Evolutionary conservation across 257 asterid genomes (phyloP), one percentile per base, ranked within the genome.

Genomic region (Penstemon barbatus): DNA sequence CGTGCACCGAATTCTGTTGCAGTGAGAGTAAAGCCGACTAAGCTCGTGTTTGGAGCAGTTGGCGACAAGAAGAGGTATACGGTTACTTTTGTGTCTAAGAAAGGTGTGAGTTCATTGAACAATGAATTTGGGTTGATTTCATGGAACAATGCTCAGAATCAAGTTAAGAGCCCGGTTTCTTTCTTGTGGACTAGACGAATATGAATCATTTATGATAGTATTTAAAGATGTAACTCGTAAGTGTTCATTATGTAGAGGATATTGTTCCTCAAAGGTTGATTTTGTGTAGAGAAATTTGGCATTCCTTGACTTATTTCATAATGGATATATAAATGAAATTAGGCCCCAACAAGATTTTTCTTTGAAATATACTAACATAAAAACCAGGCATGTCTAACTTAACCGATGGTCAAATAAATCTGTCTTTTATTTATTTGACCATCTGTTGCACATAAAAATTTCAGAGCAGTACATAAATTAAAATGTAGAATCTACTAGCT

Each of bases 81-180:
- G 0, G 90, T 82, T 6, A 86, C 96, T 0, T 91, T 91, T 5
- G 86, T 87, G 73, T 85, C 95, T 0, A 60, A 69, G 59, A 82
- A 72, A 61, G 87, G 78, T 0, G 78, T 61, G 0, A 62, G 57
- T n/a, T 48, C 50, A 3, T 40, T 43, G 71, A 64, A 61, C 55
- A 77, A 75, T 57, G 90, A 79, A 2, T 91, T 82, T 51, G 97
- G 97, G 3, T 82, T 93, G 7, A 74, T 91, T 53, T 72, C 91
- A 4, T 91, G 97, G 97, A 84, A 71, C 54, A 88, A 84, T 64
- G 70, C 60, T 4, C 76, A 76, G 25, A 83, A 85, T 65, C 85
- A 70, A 69, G 96, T 91, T 40, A 82, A 58, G 76, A 91, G 97
- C 74, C 92, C 97, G 3, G 87, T 87, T 33, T 80, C 95, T 8